These are phyloP conservation scores for Suillus variegatus DNA, from an alignment of 768 basidiomycete genomes.

Conservation along the genomic window DNA sequence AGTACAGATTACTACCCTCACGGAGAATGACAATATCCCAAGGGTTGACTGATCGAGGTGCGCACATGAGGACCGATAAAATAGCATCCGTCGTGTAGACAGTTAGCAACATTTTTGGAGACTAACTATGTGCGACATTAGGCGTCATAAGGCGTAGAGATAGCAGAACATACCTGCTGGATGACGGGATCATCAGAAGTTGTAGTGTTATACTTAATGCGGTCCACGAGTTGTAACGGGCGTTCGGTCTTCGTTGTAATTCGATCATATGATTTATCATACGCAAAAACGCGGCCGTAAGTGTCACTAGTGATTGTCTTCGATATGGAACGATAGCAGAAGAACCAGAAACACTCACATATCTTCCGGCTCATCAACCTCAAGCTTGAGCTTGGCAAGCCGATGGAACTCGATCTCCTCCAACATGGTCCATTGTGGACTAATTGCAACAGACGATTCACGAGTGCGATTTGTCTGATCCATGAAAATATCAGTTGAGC, in stretches of 20 bases:
- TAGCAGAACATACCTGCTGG: constrained; percentile 61
- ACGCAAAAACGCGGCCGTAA: constrained; percentile 88
- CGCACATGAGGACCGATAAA: constrained; percentile 93
- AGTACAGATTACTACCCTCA: constrained; percentile 90
- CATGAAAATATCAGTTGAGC: constrained; percentile 13
- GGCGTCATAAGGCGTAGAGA: constrained; percentile 9
- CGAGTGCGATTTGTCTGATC: constrained; percentile 76
- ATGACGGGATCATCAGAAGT: constrained; percentile 98
- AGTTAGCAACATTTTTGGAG: constrained; percentile 73
- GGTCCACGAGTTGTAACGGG: constrained; percentile 89
- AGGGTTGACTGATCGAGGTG: constrained; percentile 92
- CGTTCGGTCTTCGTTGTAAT: constrained; percentile 92
- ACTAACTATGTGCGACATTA: constrained; percentile 58
- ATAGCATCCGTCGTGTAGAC: constrained; percentile 96
- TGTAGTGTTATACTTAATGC: constrained; percentile 96
- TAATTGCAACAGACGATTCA: constrained; percentile 92
- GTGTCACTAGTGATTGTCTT: constrained; percentile 53
- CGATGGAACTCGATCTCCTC: constrained; percentile 98
- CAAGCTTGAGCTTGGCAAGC: constrained; percentile 87
- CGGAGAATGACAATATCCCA: constrained; percentile 98
- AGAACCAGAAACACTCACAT: constrained; percentile 54
- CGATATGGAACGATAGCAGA: background rate
- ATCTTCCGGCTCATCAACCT: constrained; percentile 90
- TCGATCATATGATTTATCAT: constrained; percentile 94
- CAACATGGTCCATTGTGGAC: constrained; percentile 89